Base-by-base conservation (phyloP, 2,329 filamentous ascomycete genomes). In the Fusarium chaquense region DNA sequence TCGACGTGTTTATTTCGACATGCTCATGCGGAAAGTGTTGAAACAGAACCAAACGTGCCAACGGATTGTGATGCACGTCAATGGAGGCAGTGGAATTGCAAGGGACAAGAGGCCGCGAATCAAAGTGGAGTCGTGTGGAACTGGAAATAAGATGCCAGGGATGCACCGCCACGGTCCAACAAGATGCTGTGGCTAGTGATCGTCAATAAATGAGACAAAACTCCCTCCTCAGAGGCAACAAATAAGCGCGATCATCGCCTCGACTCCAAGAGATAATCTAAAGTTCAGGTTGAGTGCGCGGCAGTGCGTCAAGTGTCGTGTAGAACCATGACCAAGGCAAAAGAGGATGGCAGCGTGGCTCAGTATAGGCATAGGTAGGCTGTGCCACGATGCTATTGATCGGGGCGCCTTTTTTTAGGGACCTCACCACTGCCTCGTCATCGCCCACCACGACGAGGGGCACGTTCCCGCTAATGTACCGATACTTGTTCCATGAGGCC, bases 371-470 rank as follows among this genome's bases (percentile, higher is more conserved):
- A 16, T 28, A 26, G 15, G 26, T 20, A 32, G 59, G 69, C 72
- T 74, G 72, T 73, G 72, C 72, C 72, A 74, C 72, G 68, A 71
- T 72, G 55, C 60, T 22, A 20, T 13, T 41, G 35, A 52, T 62
- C 55, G 57, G 55, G 44, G 53, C 55, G 55, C 22, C 55, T 59
- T 53, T 45, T 71, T 55, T 71, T 55, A 58, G 53, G 53, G 67
- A 52, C 64, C 40, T 62, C 51, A 73, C 71, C 73, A 75, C 75
- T 79, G 79, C 79, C 79, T 81, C 79, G 79, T 81, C 79, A 81
- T 81, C 79, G 74, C 75, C 76, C 72, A 65, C 69, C 64, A 70
- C 60, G 64, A 73, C 65, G 65, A 65, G 63, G 67, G 69, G 68
- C 65, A 74, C 67, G 72, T 70, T 71, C 70, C 70, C n/a, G 28